Conservation (phyloP, 208 protist species). For the Leishmania tropica region DNA sequence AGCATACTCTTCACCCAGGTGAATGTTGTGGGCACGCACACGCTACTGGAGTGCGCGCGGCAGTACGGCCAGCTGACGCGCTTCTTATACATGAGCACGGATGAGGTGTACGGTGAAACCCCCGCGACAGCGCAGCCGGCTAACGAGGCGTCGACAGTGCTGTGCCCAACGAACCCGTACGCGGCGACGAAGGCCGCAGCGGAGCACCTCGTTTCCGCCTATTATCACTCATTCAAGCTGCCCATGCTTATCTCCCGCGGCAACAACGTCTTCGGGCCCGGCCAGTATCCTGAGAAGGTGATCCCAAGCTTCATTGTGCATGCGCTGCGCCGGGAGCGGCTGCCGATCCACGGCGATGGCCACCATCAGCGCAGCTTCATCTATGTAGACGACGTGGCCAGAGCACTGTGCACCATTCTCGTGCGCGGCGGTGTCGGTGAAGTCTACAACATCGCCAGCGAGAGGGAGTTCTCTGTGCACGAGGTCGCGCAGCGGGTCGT, state of each 20-base stretch:
- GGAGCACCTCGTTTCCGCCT: constrained; percentile 84
- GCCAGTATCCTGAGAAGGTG: constrained; percentile 93
- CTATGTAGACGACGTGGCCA: constrained; percentile 72
- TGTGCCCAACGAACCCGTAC: constrained; percentile 97
- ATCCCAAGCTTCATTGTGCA: constrained; percentile 86
- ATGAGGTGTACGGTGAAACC: constrained; percentile 96
- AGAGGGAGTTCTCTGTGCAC: constrained; percentile 60
- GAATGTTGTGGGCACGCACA: constrained; percentile 96
- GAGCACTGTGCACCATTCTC: constrained; percentile 72
- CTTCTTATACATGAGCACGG: constrained; percentile 96
- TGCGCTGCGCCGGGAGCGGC: constrained; percentile 38
- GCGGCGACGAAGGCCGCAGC: constrained; percentile 87
- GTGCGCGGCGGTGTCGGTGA: constrained; percentile 71
- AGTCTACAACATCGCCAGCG: constrained; percentile 84
- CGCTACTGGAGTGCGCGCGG: constrained; percentile 85
- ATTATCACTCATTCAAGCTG: constrained; percentile 90
- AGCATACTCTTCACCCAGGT: constrained; percentile 92
- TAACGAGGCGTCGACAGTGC: constrained; percentile 47
- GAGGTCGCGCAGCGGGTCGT: constrained; percentile 47
- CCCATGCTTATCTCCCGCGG: constrained; percentile 95
- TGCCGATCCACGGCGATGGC: constrained; percentile 65
- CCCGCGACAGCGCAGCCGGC: background rate
- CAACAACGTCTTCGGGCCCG: constrained; percentile 94
- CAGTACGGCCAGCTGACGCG: constrained; percentile 71
- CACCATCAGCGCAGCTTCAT: constrained; percentile 62